Base-by-base conservation (phyloP, 164 flowering plant genomes). In the Platanus orientalis region DNA sequence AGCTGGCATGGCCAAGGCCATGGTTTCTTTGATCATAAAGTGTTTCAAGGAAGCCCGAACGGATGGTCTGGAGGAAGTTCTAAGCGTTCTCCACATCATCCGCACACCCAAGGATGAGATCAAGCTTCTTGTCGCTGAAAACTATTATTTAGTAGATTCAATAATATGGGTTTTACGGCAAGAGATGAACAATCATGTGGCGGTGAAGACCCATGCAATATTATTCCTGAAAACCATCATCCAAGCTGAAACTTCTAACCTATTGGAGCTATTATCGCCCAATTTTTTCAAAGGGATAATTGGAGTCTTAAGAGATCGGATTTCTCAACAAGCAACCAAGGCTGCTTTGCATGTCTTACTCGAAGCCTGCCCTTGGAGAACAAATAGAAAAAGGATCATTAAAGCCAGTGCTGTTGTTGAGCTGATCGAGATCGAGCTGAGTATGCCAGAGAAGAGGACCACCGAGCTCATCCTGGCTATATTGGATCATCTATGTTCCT, bases 341-440 rank as follows among this genome's bases (percentile, higher is more conserved):
- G 67, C 81, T 0, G 81, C 79, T 2, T 53, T 91, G 29, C 75
- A 65, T 0, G 66, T 86, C 1, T 52, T 91, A 1, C 36, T 72
- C 0, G 77, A 81, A 9, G 45, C 70, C 13, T 72, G 84, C 50
- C 75, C 71, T 0, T 76, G 69, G 72, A 89, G 85, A 14, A 55
- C 76, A 26, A 89, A 87, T 75, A 68, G 76, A 42, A 26, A 51
- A 27, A 80, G 49, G 53, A 78, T 84, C 13, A 65, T 84, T 7
- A 83, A 85, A 64, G 83, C 79, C 0, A 81, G 84, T 14, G 81
- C 80, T 4, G 79, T 89, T 4, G 67, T 60, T 20, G 76, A 79
- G 52, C 79, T 87, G 12, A 75, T 87, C 5, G 97, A 89, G 68
- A 73, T 83, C 11, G 86, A 81, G 27, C 67, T 75, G 1, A 56